Evolutionary conservation across 306 rosid species (phyloP).

Genomic region (Inga laurina): DNA sequence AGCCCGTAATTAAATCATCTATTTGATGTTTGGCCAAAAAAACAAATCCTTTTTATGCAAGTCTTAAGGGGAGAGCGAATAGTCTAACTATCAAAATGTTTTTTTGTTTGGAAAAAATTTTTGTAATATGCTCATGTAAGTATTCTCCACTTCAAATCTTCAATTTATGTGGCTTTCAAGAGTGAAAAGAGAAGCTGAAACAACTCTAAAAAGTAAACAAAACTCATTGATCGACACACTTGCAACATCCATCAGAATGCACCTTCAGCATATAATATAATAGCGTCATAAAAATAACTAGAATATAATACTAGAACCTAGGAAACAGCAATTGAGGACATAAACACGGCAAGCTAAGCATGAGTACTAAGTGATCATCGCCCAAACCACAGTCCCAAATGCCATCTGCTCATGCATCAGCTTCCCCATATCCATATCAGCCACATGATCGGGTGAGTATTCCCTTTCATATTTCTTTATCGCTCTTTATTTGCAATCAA

Average conservation of each 20-base stretch:
- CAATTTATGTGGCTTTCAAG: neutral
- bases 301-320: too few species aligned
- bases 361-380: neutral
- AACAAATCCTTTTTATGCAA: too few species aligned
- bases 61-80: too few species aligned
- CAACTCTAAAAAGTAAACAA: neutral
- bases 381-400: neutral
- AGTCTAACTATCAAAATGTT: too few species aligned
- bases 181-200: neutral
- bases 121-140: too few species aligned
- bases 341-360: neutral
- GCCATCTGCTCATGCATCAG: neutral
- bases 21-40: too few species aligned
- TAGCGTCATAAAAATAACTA: too few species aligned
- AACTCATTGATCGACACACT: neutral
- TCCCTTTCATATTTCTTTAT: neutral
- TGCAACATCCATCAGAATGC: neutral
- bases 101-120: too few species aligned
- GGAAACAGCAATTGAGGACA: neutral
- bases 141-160: too few species aligned
- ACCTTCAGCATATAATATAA: neutral
- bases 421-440: neutral
- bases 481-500: constrained; percentile 21
- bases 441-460: neutral
- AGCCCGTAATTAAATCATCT: too few species aligned